A percentile compares a stretch with the other conserved stretches of the same genome.
phyloP scores from a whole-genome alignment of 2,329 filamentous ascomycete genomes.

The Phaeomoniella chlamydospora region DNA sequence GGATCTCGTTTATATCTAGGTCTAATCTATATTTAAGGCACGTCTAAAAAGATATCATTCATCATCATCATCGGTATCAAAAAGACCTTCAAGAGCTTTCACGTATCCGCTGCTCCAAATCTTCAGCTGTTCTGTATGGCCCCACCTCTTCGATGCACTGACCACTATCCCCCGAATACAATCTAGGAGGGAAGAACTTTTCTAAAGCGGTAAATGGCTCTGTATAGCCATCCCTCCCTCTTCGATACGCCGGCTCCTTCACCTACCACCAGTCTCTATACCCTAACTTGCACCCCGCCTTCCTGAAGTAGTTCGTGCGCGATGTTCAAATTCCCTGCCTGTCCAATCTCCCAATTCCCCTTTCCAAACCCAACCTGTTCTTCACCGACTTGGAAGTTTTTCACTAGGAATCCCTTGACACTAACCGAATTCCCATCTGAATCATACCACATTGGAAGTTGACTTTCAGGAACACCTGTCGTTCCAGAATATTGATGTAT shows the following conservation, averaged over 20 bases:
- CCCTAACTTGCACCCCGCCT: not conserved
- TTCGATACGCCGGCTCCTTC: not conserved
- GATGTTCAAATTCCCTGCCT: not conserved
- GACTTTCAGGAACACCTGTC: not conserved
- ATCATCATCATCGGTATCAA: not conserved
- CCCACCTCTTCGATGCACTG: no score
- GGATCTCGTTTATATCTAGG: not conserved
- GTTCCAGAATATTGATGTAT: not conserved
- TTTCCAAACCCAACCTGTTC: not conserved
- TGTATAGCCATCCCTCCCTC: not conserved
- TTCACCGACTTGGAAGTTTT: not conserved
- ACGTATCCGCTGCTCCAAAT: no score
- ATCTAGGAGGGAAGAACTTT: no score
- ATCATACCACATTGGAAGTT: not conserved
- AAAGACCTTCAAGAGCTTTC: no score
- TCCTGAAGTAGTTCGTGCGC: not conserved
- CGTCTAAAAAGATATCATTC: not conserved
- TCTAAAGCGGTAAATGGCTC: no score
- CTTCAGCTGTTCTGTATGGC: no score
- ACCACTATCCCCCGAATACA: no score
- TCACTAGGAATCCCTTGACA: slow-evolving; percentile 1
- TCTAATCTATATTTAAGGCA: not conserved
- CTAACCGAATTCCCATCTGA: not conserved
- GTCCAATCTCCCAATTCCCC: not conserved
- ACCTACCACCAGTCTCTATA: no score